A percentile compares a stretch with the other conserved stretches of the same genome.
phyloP scores from a whole-genome alignment of 2,329 filamentous ascomycete species.

The Sphaerulina populicola region DNA sequence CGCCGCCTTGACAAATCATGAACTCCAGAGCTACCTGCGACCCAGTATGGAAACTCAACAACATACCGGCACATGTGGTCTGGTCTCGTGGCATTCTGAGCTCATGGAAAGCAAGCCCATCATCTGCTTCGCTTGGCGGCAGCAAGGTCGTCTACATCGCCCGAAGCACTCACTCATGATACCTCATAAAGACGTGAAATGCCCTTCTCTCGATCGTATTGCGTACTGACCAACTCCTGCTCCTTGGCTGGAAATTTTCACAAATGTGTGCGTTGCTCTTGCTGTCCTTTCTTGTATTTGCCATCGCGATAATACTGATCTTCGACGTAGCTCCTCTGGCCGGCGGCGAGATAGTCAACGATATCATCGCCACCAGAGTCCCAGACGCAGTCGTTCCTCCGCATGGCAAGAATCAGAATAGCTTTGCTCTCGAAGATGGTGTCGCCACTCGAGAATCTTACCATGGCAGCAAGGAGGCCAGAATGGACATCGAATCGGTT shows the following conservation, averaged over 20 bases:
- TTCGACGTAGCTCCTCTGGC: neutral
- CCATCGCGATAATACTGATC: neutral
- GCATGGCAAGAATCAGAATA: slow-evolving; percentile 10
- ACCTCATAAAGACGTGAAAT: neutral
- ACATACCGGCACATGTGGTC: neutral
- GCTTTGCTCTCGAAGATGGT: slow-evolving; percentile 16
- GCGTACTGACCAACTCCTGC: no score
- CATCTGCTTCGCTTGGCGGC: neutral
- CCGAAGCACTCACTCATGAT: neutral
- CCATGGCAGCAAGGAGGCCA: slow-evolving; percentile 13
- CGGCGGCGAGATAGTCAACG: slow-evolving; percentile 34
- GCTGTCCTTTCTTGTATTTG: no score
- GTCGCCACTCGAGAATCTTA: neutral
- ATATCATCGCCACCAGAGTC: slow-evolving; percentile 35
- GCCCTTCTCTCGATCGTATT: neutral
- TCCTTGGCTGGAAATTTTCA: no score
- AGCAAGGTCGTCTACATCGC: neutral
- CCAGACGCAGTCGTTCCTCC: slow-evolving; percentile 15
- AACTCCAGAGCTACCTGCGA: neutral
- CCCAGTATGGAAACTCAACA: neutral
- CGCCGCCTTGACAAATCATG: neutral
- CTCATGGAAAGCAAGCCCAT: neutral
- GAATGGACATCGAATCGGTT: slow-evolving; percentile 20
- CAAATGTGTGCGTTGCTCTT: neutral
- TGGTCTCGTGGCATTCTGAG: neutral